Conservation (phyloP, 2,329 filamentous ascomycete genomes). For the Diaporthe caulivora region DNA sequence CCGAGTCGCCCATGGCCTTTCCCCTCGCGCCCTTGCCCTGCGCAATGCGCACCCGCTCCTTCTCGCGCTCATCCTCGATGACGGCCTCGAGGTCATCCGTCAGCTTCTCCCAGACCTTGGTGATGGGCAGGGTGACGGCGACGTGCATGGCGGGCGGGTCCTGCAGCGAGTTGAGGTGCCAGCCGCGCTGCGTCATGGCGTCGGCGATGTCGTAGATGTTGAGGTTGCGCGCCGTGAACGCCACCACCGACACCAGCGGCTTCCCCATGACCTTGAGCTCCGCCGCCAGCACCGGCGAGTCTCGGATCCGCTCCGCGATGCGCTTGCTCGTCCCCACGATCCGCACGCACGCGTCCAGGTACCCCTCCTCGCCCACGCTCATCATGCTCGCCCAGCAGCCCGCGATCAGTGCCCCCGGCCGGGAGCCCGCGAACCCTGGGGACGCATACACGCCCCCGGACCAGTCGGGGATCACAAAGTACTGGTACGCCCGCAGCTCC, state of each 20-base stretch:
- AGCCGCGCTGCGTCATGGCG: slow-evolving; percentile 84
- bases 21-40: slow-evolving; percentile 76
- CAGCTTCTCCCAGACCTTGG: slow-evolving; percentile 83
- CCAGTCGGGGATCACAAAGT: slow-evolving; percentile 97
- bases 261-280: slow-evolving; percentile 86
- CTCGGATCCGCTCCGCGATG: slow-evolving; percentile 80
- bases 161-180: slow-evolving; percentile 97
- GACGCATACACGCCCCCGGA: slow-evolving; percentile 95
- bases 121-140: slow-evolving; percentile 90
- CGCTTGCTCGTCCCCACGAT: slow-evolving; percentile 91
- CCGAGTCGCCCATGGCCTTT: slow-evolving; percentile 81
- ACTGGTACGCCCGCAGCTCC: slow-evolving; percentile 86
- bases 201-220: slow-evolving; percentile 97
- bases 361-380: slow-evolving; percentile 87
- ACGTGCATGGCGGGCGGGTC: slow-evolving; percentile 93
- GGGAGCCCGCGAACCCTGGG: slow-evolving; percentile 89
- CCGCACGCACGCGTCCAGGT: slow-evolving; percentile 85
- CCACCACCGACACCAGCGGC: slow-evolving; percentile 90
- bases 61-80: slow-evolving; percentile 81
- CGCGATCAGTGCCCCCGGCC: slow-evolving; percentile 93
- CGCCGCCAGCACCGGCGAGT: slow-evolving; percentile 74
- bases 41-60: slow-evolving; percentile 78
- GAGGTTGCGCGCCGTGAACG: slow-evolving; percentile 85
- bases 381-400: slow-evolving; percentile 96
- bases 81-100: slow-evolving; percentile 78